Evolutionary conservation across 2,329 filamentous ascomycete genomes (phyloP).

Genomic region (Coniochaeta hoffmannii): DNA sequence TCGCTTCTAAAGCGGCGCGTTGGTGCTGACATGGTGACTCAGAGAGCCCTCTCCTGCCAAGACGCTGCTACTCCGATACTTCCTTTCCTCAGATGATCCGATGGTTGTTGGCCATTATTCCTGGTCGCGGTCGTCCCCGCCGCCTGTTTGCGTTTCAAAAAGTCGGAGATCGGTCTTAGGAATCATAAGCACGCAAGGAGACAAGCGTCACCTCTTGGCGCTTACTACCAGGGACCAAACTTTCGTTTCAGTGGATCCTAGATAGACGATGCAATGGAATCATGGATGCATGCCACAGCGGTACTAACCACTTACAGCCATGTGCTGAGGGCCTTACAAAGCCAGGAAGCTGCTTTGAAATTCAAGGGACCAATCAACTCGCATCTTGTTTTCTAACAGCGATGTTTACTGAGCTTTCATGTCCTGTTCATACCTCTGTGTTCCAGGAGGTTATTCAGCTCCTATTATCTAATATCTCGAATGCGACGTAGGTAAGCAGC

Average conservation of each 20-base stretch:
- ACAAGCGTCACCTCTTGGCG: no score
- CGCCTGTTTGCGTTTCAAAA: no score
- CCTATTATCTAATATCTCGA: background rate
- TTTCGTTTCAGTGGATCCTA: no score
- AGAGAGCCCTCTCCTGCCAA: background rate
- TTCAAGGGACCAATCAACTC: background rate
- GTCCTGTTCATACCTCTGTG: background rate
- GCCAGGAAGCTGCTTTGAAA: background rate
- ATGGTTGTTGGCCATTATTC: no score
- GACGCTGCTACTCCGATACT: no score
- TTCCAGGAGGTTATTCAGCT: background rate
- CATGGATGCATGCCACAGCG: background rate
- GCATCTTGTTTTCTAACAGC: background rate
- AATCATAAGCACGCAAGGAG: no score
- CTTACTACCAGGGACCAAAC: no score
- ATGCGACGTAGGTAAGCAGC: no score
- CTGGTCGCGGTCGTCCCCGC: no score
- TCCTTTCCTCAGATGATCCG: no score
- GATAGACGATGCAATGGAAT: no score
- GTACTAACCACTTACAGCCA: background rate
- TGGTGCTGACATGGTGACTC: background rate
- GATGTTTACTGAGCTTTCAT: background rate
- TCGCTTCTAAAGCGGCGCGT: background rate
- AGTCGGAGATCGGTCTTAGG: no score
- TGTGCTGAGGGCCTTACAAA: background rate